Evolutionary conservation across 208 protist species (phyloP), one percentile per base, ranked within the genome.

Genomic region (Lotmaria passim): DNA sequence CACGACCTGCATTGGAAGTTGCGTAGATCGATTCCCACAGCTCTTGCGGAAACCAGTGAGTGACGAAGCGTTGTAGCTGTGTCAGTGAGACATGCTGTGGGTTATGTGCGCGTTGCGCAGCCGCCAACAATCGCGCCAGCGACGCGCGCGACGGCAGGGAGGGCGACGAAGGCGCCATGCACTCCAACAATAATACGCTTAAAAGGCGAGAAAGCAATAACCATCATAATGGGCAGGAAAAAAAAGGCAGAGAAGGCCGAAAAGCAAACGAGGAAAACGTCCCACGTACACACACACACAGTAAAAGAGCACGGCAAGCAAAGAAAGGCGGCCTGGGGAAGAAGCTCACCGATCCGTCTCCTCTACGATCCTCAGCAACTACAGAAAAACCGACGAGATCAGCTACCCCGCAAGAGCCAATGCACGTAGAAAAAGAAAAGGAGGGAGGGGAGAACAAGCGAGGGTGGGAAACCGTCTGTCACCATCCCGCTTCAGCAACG

Each of bases 161-260:
- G n/a, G 36, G 38, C 26, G 48, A 60, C 19, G 67, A 41, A n/a
- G 68, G 23, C 38, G 68, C 26, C 68, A 74, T 74, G 60, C 60
- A 73, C 50, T 46, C 41, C 43, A 1, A 11, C 11, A 8, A 65
- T 24, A 53, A 56, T 33, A 50, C 7, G 21, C 39, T 38, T 12
- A 41, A 19, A 41, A 41, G 21, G 7, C 23, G 33, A 24, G 36
- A 56, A 57, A 38, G 47, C 26, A 73, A 48, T 34, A 17, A 5
- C 21, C 15, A 39, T 61, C 3, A 3, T 50, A 36, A 39, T 36
- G 21, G 7, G 36, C 36, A 39, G 4, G 6, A 46, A 7, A 28
- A 28, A 23, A 51, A 2, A 30, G n/a, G 15, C 4, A 51, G n/a
- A 7, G 17, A 24, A 58, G 39, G 26, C 11, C 31, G 12, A 31